Percentiles rank a stretch among this genome's conserved stretches.
Conservation (phyloP, 129 eudicot genomes). For the Logfia minima region DNA sequence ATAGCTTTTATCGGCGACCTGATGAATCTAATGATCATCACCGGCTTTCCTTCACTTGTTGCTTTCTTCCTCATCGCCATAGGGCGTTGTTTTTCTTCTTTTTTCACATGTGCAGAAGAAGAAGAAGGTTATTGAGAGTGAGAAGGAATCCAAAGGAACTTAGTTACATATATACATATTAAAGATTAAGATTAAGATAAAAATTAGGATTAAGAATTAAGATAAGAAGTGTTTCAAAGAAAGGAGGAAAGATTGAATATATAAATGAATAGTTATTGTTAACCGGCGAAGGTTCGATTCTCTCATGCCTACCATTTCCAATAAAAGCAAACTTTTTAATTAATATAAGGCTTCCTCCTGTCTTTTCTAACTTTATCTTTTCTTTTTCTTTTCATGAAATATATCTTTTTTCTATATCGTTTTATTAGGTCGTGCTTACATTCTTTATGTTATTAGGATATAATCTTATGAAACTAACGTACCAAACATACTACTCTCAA, state of each 20-base stretch:
- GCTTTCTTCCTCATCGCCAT: slow-evolving; percentile 7
- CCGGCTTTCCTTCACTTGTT: slow-evolving; percentile 3
- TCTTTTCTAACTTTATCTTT: no score
- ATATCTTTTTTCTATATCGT: no score
- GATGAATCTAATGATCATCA: slow-evolving; percentile 13
- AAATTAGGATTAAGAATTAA: no score
- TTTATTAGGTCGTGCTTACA: no score
- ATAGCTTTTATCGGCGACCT: slow-evolving; percentile 21
- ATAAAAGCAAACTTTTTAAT: not conserved
- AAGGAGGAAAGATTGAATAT: slow-evolving; percentile 9
- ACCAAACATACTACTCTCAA: no score
- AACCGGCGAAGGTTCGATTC: not conserved
- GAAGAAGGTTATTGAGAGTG: not conserved
- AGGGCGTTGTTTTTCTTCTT: not conserved
- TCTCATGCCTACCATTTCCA: not conserved
- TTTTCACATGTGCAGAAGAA: not conserved
- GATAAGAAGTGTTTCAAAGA: slow-evolving; percentile 12
- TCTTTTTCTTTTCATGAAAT: no score
- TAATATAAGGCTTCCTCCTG: no score
- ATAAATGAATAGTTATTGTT: not conserved
- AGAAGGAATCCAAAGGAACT: not conserved
- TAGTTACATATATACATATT: not conserved
- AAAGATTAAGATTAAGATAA: not conserved
- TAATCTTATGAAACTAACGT: no score
- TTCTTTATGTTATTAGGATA: no score